Evolutionary conservation across 139 green algal genomes (phyloP), one percentile per base, ranked within the genome.

Genomic region (Tetraselmis chui): DNA sequence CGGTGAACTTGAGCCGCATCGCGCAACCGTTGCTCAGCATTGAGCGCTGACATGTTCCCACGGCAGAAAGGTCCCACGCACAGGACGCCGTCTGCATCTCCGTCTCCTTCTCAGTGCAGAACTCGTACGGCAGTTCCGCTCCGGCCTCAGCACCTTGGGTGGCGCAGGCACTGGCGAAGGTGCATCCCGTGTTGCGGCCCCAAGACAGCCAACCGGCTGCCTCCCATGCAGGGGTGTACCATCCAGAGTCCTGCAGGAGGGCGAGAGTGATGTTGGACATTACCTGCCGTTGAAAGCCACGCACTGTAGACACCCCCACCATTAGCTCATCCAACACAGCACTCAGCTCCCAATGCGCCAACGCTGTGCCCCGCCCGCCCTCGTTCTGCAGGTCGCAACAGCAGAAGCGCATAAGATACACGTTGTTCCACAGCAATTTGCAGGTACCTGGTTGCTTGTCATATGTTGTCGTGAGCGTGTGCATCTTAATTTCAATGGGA

Each of bases 231-330:
- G 45, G 45, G 28, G 77, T 80, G n/a, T 80, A 80, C 77, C 77
- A 80, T 27, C 77, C 77, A 11, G 28, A 59, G 77, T 80, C 77
- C 23, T 80, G 28, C 2, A 80, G 77, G 28, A 80, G 77, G 2
- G 77, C 77, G 2, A 80, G n/a, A 25, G 77, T 59, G 23, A 80
- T 28, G 77, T 80, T 80, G 24, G 77, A 80, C 22, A 80, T 23
- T 2, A 32, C n/a, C 45, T 67, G 45, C 11, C 45, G 45, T 67
- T 67, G 45, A 18, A 67, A 67, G 29, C 77, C 77, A 2, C n/a
- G 31, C 29, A 31, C 77, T 23, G n/a, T 5, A 27, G 31, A 32
- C 28, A 80, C 77, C 28, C 77, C 77, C 27, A 80, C 77, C 77
- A 80, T 80, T 2, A 80, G 2, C 77, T 80, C 77, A 2, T 32